Evolutionary conservation across 208 protist genomes (phyloP).

Genomic region (Leptomonas pyrrhocoris): DNA sequence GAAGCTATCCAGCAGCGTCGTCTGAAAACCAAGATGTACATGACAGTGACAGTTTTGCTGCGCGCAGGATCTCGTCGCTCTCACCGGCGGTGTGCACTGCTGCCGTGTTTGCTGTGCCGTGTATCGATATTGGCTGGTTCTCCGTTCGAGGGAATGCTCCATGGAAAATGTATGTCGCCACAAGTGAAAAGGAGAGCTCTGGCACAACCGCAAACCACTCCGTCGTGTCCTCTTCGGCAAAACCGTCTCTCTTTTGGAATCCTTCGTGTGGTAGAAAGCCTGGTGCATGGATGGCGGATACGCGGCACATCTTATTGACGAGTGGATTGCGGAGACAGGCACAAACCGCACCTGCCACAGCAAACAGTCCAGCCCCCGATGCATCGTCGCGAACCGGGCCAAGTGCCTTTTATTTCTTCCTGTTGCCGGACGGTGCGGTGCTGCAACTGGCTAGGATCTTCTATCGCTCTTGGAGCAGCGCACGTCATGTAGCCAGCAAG

Average conservation of each 20-base stretch:
- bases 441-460: constrained; percentile 3
- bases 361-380: background rate
- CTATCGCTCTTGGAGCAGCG: background rate
- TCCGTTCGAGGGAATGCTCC: background rate
- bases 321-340: background rate
- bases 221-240: background rate
- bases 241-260: background rate
- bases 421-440: constrained; percentile 25
- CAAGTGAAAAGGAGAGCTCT: background rate
- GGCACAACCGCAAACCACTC: background rate
- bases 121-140: constrained; percentile 17
- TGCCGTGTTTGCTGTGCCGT: constrained; percentile 26
- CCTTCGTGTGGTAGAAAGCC: background rate
- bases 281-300: constrained; percentile 23
- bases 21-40: background rate
- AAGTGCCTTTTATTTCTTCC: constrained; percentile 11
- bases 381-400: background rate
- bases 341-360: background rate
- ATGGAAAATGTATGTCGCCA: background rate
- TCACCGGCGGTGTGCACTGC: constrained; percentile 28
- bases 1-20: background rate
- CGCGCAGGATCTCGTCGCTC: background rate
- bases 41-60: background rate
- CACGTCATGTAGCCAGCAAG: background rate
- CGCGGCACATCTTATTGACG: background rate